These are phyloP conservation scores for Hanseniaspora vineae DNA, from an alignment of 805 yeast genomes.

Conservation along the genomic window DNA sequence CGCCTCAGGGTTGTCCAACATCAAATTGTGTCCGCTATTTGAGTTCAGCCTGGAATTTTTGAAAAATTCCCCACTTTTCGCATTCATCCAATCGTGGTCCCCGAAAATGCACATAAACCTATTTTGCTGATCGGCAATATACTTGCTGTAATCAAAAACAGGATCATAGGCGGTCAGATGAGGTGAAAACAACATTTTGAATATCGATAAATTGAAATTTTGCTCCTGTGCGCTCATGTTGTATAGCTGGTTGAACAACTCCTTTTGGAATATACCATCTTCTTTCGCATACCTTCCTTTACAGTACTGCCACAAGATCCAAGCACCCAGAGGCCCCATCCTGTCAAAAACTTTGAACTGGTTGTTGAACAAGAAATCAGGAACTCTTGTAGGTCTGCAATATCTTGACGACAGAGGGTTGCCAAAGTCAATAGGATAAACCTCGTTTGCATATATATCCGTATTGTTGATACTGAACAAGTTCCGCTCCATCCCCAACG, in stretches of 20 bases:
- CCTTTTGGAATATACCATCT: constrained; percentile 1
- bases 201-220: constrained; percentile 6
- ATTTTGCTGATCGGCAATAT: constrained; percentile 25
- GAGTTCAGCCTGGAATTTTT: constrained; percentile 15
- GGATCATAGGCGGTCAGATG: constrained; percentile 50
- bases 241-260: constrained; percentile 19
- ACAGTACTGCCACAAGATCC: constrained; percentile 23
- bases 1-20: constrained; percentile 46
- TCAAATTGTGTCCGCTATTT: constrained; percentile 65
- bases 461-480: constrained; percentile 39
- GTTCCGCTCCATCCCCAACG: constrained; percentile 67
- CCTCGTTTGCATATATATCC: constrained; percentile 4
- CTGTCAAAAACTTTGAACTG: constrained; percentile 38
- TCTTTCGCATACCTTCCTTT: constrained; percentile 18
- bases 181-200: constrained; percentile 19
- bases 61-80: constrained; percentile 31
- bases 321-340: constrained; percentile 31
- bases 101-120: constrained; percentile 43
- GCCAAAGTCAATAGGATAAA: constrained; percentile 25
- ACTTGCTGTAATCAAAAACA: constrained; percentile 40
- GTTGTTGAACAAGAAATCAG: constrained; percentile 19
- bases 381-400: constrained; percentile 21
- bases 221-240: constrained; percentile 8
- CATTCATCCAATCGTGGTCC: constrained; percentile 63
- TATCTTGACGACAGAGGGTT: constrained; percentile 27